Evolutionary conservation across 2,329 filamentous ascomycete genomes (phyloP), one percentile per base, ranked within the genome.

Genomic region (Tothia fuscella): DNA sequence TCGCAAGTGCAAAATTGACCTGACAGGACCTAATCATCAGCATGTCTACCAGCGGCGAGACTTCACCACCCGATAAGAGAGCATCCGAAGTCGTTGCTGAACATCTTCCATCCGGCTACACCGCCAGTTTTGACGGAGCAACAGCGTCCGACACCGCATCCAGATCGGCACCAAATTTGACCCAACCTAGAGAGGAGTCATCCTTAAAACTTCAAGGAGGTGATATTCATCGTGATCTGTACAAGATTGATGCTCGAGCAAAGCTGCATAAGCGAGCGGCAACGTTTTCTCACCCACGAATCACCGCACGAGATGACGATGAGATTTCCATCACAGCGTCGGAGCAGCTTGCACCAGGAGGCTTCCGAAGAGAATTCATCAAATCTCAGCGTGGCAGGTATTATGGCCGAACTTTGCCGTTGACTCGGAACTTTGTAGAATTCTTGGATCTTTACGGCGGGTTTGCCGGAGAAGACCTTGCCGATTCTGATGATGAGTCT

Each of bases 141-240:
- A 24, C 6, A 20, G 13, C 14, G 6, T 13, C 3, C 5, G 31
- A 17, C 12, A 30, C 29, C 16, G 9, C 22, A 6, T 43, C 41
- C 14, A 4, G 12, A 3, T 37, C 32, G 19, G 41, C 21, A 16
- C 31, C 41, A 14, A 26, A 36, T 14, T 25, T 42, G n/a, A 5
- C 16, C 21, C 29, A 42, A 16, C 12, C 22, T 4, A 21, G 22
- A 26, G 57, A 60, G 33, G 74, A 80, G 46, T 85, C 80, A 2
- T 87, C 82, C 0, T 64, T 87, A 41, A 74, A 68, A 45, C 67
- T 87, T 3, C 81, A 82, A 53, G 82, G 82, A 39, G 82, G 82
- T 30, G 82, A 88, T 52, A 80, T 88, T 17, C 82, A 87, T 55
- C 77, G 82, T 25, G 80, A 84, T 51, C 71, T 88, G 25, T 88